Evolutionary conservation across 140 eudicot species (phyloP).

Genomic region (Ambrosia hybrid): DNA sequence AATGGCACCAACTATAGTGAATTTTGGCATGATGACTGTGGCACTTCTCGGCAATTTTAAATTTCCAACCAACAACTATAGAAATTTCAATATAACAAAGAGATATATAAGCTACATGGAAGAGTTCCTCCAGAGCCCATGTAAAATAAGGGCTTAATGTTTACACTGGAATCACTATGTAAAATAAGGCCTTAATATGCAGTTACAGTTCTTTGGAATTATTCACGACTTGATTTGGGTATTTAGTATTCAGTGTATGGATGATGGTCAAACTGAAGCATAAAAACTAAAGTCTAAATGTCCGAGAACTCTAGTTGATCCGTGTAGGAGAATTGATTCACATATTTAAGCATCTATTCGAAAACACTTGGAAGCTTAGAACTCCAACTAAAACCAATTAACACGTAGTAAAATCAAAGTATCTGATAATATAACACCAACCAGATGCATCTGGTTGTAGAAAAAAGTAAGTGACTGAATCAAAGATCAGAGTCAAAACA

Average conservation of each 20-base stretch:
- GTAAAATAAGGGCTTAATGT: background rate
- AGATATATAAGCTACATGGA: no score
- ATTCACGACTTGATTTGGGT: constrained; percentile 4
- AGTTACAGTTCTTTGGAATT: background rate
- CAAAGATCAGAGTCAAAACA: background rate
- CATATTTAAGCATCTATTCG: constrained; percentile 10
- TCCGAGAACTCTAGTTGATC: background rate
- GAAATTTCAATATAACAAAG: no score
- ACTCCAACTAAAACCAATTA: constrained; percentile 5
- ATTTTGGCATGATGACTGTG: no score
- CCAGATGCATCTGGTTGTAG: constrained; percentile 7
- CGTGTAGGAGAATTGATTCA: background rate
- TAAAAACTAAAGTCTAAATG: background rate
- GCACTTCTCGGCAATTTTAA: no score
- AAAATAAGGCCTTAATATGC: background rate
- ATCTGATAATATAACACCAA: constrained; percentile 10
- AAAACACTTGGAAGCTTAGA: background rate
- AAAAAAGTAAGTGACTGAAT: background rate
- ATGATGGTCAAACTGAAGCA: background rate
- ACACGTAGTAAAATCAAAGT: background rate
- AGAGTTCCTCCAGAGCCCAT: background rate
- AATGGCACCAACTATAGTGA: no score
- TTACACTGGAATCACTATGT: background rate
- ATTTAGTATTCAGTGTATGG: background rate
- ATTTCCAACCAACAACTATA: no score